phyloP scores from a whole-genome alignment of 805 yeast genomes.

The Metschnikowia orientalis region DNA sequence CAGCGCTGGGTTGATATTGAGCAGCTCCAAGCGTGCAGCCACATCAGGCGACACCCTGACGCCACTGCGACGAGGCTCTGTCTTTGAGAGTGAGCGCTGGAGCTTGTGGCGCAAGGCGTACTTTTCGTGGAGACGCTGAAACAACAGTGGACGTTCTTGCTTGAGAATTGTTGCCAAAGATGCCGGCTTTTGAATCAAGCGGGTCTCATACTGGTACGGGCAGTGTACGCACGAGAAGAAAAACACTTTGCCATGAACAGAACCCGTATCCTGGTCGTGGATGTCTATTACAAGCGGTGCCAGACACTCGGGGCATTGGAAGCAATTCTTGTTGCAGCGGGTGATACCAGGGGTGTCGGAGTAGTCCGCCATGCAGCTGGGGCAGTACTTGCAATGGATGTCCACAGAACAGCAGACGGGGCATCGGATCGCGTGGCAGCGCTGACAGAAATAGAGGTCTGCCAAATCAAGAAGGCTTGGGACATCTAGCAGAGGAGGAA shows the following conservation, averaged over 20 bases:
- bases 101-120: constrained; percentile 7
- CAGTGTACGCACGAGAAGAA: constrained; percentile 14
- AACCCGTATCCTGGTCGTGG: constrained; percentile 13
- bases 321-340: constrained; percentile 37
- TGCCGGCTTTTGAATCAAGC: constrained; percentile 15
- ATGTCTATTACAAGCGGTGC: constrained; percentile 24
- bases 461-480: constrained; percentile 17
- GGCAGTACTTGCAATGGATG: constrained; percentile 31
- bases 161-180: constrained; percentile 15
- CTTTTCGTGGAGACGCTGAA: constrained; percentile 10
- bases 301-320: constrained; percentile 35
- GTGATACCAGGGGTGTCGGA: constrained; percentile 19
- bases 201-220: constrained; percentile 13
- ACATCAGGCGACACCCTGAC: constrained; percentile 1
- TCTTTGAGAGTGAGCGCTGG: neutral
- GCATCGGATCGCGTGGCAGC: constrained; percentile 31
- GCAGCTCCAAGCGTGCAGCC: constrained; percentile 7
- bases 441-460: constrained; percentile 34
- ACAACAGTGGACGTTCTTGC: constrained; percentile 10
- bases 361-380: constrained; percentile 35
- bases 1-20: constrained; percentile 7
- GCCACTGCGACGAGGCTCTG: neutral
- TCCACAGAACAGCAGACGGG: constrained; percentile 23
- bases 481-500: constrained; percentile 4
- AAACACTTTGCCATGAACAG: constrained; percentile 11